These are phyloP conservation scores for Protomyces inouyei DNA, from an alignment of 1,139 yeast species.

Conservation along the genomic window DNA sequence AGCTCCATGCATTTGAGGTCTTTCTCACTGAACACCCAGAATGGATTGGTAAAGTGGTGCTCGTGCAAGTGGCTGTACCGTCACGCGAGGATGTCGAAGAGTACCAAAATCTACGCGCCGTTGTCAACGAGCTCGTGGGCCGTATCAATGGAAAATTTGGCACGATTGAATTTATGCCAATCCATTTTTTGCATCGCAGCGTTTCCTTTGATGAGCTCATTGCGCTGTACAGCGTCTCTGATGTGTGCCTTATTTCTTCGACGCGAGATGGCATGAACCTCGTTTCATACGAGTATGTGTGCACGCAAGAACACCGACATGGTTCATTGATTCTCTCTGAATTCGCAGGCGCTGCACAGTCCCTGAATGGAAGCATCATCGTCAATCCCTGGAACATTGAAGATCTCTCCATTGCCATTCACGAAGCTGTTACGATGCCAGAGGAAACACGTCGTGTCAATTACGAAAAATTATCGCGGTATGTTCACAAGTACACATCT, in stretches of 20 bases:
- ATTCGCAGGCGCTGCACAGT: conserved; percentile 99
- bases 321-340: conserved; percentile 86
- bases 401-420: conserved; percentile 77
- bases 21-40: conserved; percentile 90
- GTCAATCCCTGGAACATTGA: conserved; percentile 99
- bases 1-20: conserved; percentile 89
- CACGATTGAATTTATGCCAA: conserved; percentile 94
- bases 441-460: conserved; percentile 71
- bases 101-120: conserved; percentile 86
- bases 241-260: conserved; percentile 86
- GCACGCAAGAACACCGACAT: conserved; percentile 82
- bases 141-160: conserved; percentile 95
- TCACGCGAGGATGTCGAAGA: conserved; percentile 98
- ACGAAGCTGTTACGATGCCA: conserved; percentile 81
- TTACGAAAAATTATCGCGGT: conserved; percentile 75
- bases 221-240: conserved; percentile 76
- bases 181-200: conserved; percentile 91
- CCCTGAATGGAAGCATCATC: conserved; percentile 83
- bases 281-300: conserved; percentile 92
- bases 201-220: conserved; percentile 87
- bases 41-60: conserved; percentile 94
- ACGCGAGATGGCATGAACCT: conserved; percentile 96
- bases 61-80: conserved; percentile 97
- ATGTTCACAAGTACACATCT: conserved; percentile 87
- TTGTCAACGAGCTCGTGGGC: conserved; percentile 93